Conservation (phyloP, 352 stramenopile genomes). For the Phytophthora melonis region DNA sequence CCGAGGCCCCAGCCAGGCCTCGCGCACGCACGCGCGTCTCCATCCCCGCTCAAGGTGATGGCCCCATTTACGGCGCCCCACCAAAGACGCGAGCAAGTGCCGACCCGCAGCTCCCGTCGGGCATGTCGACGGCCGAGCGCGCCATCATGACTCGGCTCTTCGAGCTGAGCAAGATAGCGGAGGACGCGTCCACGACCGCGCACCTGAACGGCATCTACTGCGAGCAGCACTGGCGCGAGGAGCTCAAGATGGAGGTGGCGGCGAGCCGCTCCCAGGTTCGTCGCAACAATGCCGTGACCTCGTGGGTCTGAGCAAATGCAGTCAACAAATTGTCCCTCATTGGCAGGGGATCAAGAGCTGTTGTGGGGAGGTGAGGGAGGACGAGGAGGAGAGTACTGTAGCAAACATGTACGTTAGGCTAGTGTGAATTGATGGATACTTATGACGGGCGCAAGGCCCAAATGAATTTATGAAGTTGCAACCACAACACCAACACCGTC, state of each 20-base stretch:
- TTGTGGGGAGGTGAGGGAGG: not conserved
- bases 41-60: constrained; percentile 17
- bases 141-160: constrained; percentile 46
- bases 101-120: constrained; percentile 14
- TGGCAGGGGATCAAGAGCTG: constrained; percentile 2
- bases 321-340: not conserved
- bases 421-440: not conserved
- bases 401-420: not conserved
- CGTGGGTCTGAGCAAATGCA: constrained; percentile 19
- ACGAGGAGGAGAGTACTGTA: not conserved
- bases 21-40: constrained; percentile 20
- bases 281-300: constrained; percentile 1
- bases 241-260: constrained; percentile 41
- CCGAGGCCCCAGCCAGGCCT: constrained; percentile 12
- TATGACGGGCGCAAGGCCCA: not conserved
- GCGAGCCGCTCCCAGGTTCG: constrained; percentile 27
- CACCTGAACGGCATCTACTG: constrained; percentile 62
- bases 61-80: constrained; percentile 12
- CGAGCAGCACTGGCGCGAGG: constrained; percentile 40
- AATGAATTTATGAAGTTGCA: not conserved
- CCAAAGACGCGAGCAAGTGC: constrained; percentile 16
- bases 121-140: constrained; percentile 22
- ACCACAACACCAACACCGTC: not conserved
- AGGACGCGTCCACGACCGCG: constrained; percentile 60
- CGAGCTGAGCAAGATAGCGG: constrained; percentile 58